These are phyloP conservation scores for Eruca vesicaria DNA, from an alignment of 441 rosid species.

Conservation along the genomic window DNA sequence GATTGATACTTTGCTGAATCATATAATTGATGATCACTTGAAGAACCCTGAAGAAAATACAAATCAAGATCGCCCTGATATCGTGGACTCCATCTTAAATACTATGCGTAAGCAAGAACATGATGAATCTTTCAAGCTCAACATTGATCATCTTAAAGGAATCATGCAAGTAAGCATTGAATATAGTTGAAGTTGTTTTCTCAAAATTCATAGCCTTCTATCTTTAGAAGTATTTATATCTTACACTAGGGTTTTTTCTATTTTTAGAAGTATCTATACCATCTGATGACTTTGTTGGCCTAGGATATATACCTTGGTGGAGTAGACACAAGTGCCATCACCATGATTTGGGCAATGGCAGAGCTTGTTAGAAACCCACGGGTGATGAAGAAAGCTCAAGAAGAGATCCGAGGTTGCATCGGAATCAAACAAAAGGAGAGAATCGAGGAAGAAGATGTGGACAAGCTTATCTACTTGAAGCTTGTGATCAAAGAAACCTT, in stretches of 20 bases:
- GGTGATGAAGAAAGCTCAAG: neutral
- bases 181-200: too few species aligned
- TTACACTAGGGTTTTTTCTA: too few species aligned
- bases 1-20: constrained; percentile 37
- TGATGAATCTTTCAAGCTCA: constrained; percentile 22
- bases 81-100: neutral
- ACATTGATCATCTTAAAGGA: constrained; percentile 36
- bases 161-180: constrained; percentile 9
- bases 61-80: constrained; percentile 24
- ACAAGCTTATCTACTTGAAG: neutral
- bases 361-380: neutral
- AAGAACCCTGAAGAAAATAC: too few species aligned
- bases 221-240: too few species aligned
- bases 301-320: neutral
- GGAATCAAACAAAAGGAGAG: neutral
- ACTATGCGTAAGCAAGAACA: neutral
- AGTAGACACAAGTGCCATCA: neutral
- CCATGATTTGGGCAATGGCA: neutral
- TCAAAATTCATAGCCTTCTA: too few species aligned
- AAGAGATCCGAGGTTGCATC: neutral
- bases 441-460: neutral
- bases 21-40: constrained; percentile 48
- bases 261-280: too few species aligned
- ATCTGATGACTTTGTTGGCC: too few species aligned
- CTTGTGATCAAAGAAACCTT: neutral